Evolutionary conservation across 164 flowering plant species (phyloP), one percentile per base, ranked within the genome.

Genomic region (Umbellularia californica): DNA sequence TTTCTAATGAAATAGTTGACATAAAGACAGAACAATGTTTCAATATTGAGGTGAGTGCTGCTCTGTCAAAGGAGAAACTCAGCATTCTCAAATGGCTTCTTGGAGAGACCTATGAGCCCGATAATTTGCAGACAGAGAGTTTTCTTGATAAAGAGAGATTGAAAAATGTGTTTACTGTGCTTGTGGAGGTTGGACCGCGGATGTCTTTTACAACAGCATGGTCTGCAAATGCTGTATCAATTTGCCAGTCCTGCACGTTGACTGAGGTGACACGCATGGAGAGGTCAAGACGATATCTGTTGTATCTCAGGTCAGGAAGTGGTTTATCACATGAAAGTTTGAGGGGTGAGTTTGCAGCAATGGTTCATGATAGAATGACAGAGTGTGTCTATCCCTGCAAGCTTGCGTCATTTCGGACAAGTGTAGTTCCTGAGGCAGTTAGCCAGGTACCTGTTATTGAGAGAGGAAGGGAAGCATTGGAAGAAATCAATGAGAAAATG

Each of bases 141-240:
- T 92, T 89, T 79, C 87, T 92, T 73, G 88, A 85, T 52, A 77
- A 81, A 75, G 88, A 87, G 79, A 75, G 25, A 72, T 77, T 65
- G 68, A 79, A 80, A 19, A 88, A 84, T 2, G 33, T 77, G 30
- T 68, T 62, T 65, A 50, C 82, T 25, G 86, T 86, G 27, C 76
- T 93, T 19, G 81, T 93, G 65, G 98, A 95, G 84, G 97, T 95
- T 74, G 97, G 98, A 24, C 97, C 98, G 7, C 85, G 98, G 51
- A 72, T 95, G 71, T 93, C 95, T 20, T 95, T 95, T 72, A 91
- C 97, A 5, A 92, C 98, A 2, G 97, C 98, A 28, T 95, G 98
- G 98, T 95, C 97, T 68, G 79, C 97, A 23, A 95, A 95, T 89
- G 98, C 95, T 70, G 97, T 95, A 1, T 95, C 98, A 0, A 89